A percentile compares a stretch with the other conserved stretches of the same genome.
These are phyloP conservation scores for Crithidia expoeki DNA, from an alignment of 208 protist genomes.

Conservation along the genomic window DNA sequence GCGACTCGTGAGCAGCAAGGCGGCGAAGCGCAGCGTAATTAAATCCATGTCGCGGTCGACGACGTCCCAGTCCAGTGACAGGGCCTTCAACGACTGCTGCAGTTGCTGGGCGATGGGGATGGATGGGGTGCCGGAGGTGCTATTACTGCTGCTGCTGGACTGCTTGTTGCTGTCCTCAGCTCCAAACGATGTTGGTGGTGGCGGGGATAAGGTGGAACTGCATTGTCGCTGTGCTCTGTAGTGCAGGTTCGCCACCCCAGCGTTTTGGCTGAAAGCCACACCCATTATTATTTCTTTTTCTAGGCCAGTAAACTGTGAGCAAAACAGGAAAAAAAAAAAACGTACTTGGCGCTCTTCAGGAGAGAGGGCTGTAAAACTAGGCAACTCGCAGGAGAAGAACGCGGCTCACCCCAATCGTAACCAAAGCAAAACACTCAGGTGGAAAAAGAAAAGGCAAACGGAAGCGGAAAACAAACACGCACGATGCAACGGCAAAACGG, in stretches of 20 bases:
- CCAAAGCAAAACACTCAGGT: too few relatives aligned
- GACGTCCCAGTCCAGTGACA: constrained; percentile 24
- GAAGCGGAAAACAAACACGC: constrained; percentile 2
- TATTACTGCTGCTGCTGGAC: too few relatives aligned
- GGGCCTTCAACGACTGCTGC: constrained; percentile 5
- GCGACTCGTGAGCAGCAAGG: constrained; percentile 18
- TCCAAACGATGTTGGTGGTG: background rate
- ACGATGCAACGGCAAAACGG: too few relatives aligned
- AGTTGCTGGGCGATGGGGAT: constrained; percentile 14
- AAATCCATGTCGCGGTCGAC: constrained; percentile 20
- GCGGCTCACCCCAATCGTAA: too few relatives aligned
- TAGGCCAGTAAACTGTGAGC: background rate
- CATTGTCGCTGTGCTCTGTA: background rate
- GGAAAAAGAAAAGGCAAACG: too few relatives aligned
- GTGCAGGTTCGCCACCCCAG: background rate
- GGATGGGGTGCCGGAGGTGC: too few relatives aligned
- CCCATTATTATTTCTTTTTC: too few relatives aligned
- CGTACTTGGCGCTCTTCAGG: background rate
- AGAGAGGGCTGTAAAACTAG: background rate
- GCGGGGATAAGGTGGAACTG: background rate
- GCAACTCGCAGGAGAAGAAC: too few relatives aligned
- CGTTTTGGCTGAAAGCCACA: constrained; percentile 15
- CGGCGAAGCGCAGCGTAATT: constrained; percentile 20
- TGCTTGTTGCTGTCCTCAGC: too few relatives aligned
- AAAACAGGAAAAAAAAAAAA: constrained; percentile 15